Evolutionary conservation across 208 protist species (phyloP).

Genomic region (Crithidia mellificae): DNA sequence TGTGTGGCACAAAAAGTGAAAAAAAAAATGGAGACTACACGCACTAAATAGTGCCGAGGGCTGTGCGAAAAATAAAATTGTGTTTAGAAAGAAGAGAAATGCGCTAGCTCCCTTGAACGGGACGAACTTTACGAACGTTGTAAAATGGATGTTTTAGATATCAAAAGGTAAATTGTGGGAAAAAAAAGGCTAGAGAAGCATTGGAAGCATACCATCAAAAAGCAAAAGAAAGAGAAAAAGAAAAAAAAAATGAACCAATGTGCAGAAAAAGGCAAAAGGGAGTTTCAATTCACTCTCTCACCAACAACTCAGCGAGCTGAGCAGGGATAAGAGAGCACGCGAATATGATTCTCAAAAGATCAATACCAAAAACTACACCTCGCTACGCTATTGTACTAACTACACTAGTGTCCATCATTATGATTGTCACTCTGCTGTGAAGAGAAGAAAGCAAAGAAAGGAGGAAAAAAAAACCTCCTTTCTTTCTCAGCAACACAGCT

Average conservation of each 20-base stretch:
- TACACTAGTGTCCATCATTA: neutral
- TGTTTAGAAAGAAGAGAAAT: neutral
- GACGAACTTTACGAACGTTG: constrained; percentile 9
- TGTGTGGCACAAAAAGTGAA: too few species aligned
- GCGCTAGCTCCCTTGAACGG: constrained; percentile 6
- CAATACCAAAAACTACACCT: constrained; percentile 6
- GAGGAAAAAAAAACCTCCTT: neutral
- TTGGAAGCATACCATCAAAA: neutral
- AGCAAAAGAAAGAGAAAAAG: constrained; percentile 9
- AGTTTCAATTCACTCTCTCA: neutral
- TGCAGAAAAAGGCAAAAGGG: constrained; percentile 17
- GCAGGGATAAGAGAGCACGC: neutral
- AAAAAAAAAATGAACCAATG: constrained; percentile 5
- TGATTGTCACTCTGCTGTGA: constrained; percentile 3
- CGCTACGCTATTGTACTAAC: constrained; percentile 9
- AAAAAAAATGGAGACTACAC: too few species aligned
- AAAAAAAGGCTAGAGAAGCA: neutral
- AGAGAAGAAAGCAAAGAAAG: too few species aligned
- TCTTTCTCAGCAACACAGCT: neutral
- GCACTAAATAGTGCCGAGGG: too few species aligned
- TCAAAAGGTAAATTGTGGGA: neutral
- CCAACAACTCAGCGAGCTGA: neutral
- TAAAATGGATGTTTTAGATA: neutral
- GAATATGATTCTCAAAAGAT: neutral
- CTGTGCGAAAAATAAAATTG: neutral